These are phyloP conservation scores for Basipetospora chlamydospora DNA, from an alignment of 2,329 filamentous ascomycete species.

Conservation along the genomic window DNA sequence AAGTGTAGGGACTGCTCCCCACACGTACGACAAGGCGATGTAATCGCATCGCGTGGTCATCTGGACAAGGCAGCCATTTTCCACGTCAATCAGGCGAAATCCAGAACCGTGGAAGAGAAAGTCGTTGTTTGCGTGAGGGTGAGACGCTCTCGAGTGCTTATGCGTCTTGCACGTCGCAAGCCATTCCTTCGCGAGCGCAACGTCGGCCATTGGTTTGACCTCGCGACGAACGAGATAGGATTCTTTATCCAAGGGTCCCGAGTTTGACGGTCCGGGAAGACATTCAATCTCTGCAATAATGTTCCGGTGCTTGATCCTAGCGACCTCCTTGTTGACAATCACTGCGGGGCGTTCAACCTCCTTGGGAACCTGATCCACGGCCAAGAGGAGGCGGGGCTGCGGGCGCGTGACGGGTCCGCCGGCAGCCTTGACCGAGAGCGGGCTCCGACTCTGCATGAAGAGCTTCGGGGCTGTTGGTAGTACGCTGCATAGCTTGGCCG, in stretches of 20 bases:
- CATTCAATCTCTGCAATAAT: constrained; percentile 8
- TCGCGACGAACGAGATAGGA: constrained; percentile 1
- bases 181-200: constrained; percentile 5
- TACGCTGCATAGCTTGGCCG: constrained; percentile 2
- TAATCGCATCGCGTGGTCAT: constrained; percentile 4
- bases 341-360: background rate
- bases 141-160: constrained; percentile 3
- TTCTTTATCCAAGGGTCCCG: background rate
- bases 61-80: constrained; percentile 6
- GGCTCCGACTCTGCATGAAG: constrained; percentile 7
- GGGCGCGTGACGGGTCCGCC: constrained; percentile 4
- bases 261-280: background rate
- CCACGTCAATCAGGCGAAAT: constrained; percentile 7
- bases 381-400: constrained; percentile 5
- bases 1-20: constrained; percentile 6
- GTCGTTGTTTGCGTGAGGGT: constrained; percentile 1
- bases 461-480: background rate
- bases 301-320: constrained; percentile 6
- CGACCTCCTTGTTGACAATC: constrained; percentile 6
- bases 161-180: constrained; percentile 4
- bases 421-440: background rate
- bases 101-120: constrained; percentile 3
- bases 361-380: background rate
- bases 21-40: constrained; percentile 11
- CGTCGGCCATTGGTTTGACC: background rate